phyloP scores from a whole-genome alignment of 208 protist species.

The Naegleria gruberi region DNA sequence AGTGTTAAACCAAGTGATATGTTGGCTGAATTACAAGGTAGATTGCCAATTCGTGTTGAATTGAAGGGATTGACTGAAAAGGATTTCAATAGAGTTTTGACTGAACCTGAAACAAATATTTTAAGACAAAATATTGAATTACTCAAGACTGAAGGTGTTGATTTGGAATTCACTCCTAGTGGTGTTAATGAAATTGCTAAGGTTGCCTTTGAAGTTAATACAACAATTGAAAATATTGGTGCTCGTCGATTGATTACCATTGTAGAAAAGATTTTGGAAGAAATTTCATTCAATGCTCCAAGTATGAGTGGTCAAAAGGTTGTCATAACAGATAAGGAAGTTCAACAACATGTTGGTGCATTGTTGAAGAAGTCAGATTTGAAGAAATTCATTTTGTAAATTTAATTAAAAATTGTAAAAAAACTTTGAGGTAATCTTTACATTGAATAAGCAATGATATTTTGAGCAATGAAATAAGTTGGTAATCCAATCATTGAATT shows the following conservation, averaged over 20 bases:
- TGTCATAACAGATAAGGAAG: constrained; percentile 58
- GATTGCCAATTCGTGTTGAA: constrained; percentile 93
- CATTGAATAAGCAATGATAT: background rate
- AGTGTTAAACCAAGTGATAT: constrained; percentile 82
- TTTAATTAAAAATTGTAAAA: background rate
- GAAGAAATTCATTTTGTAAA: constrained; percentile 61
- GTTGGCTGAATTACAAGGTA: constrained; percentile 87
- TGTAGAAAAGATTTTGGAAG: constrained; percentile 85
- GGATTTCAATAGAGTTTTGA: constrained; percentile 89
- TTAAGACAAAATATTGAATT: constrained; percentile 78
- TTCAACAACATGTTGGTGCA: constrained; percentile 58
- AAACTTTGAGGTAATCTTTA: background rate
- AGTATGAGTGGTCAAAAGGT: constrained; percentile 68
- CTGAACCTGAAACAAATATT: constrained; percentile 88
- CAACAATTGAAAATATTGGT: constrained; percentile 90
- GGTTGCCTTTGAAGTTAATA: constrained; percentile 78
- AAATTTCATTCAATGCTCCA: constrained; percentile 80
- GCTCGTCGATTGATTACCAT: constrained; percentile 89
- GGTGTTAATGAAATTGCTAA: constrained; percentile 76
- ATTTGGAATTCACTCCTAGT: constrained; percentile 80
- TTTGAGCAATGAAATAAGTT: constrained; percentile 4
- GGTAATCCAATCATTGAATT: background rate
- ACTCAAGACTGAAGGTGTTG: constrained; percentile 85
- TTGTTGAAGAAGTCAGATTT: constrained; percentile 74
- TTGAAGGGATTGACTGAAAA: constrained; percentile 83